These are phyloP conservation scores for Xylaria sp. DNA, from an alignment of 2,329 filamentous ascomycete genomes.

Conservation along the genomic window DNA sequence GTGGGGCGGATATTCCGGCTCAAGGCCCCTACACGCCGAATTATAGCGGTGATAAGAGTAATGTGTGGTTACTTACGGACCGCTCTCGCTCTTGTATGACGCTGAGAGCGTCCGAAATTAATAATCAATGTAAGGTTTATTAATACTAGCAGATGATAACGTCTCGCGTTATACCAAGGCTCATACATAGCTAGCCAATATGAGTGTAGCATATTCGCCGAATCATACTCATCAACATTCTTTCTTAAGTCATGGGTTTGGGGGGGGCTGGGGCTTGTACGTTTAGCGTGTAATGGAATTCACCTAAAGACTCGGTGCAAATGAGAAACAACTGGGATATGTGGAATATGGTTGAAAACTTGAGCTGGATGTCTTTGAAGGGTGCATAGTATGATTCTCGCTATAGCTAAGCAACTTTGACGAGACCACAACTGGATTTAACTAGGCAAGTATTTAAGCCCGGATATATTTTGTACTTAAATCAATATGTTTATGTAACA, in stretches of 20 bases:
- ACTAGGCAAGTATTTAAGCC: neutral
- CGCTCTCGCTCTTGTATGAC: conserved; percentile 27
- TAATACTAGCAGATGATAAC: neutral
- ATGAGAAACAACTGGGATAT: neutral
- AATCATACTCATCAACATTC: too few species aligned
- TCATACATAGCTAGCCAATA: neutral
- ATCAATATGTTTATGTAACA: neutral
- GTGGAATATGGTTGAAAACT: neutral
- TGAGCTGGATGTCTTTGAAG: neutral
- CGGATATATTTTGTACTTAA: neutral
- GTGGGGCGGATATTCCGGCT: conserved; percentile 21
- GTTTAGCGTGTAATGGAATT: neutral
- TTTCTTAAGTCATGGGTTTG: too few species aligned
- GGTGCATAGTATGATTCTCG: neutral
- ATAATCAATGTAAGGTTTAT: neutral
- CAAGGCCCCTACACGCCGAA: conserved; percentile 11
- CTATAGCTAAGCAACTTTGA: neutral
- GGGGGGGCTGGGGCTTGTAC: too few species aligned
- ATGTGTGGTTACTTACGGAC: neutral
- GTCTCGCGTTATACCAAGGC: neutral
- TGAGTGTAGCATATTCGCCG: too few species aligned
- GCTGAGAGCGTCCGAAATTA: conserved; percentile 11
- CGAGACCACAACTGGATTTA: neutral
- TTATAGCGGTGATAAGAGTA: neutral
- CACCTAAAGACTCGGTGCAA: neutral